phyloP scores from a whole-genome alignment of 1,284 basidiomycete species.

The Malassezia sympodialis region DNA sequence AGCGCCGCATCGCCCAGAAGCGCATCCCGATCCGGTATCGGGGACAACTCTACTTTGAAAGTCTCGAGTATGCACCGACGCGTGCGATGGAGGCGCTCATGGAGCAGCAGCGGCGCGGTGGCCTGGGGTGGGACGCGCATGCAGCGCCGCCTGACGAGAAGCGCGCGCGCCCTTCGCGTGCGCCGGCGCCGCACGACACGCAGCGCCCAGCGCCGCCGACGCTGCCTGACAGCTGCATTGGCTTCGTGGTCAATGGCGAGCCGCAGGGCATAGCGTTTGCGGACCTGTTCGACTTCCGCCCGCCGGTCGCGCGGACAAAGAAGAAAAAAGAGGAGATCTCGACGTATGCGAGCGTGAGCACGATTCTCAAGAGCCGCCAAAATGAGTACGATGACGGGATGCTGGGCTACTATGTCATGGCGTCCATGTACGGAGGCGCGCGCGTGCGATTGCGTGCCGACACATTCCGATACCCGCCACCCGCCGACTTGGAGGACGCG shows the following conservation, averaged over 20 bases:
- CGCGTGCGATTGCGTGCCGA: slow-evolving; percentile 76
- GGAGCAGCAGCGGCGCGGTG: slow-evolving; percentile 45
- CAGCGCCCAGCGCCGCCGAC: slow-evolving; percentile 59
- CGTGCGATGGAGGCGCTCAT: slow-evolving; percentile 76
- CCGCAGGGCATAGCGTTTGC: slow-evolving; percentile 74
- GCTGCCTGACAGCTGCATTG: slow-evolving; percentile 64
- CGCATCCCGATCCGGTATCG: slow-evolving; percentile 73
- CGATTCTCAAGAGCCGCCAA: slow-evolving; percentile 49
- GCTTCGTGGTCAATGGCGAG: slow-evolving; percentile 86
- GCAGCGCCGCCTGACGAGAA: slow-evolving; percentile 6
- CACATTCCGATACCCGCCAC: slow-evolving; percentile 63
- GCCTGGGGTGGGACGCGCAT: background rate
- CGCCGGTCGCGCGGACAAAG: slow-evolving; percentile 42
- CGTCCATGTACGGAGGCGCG: slow-evolving; percentile 84
- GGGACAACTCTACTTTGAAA: slow-evolving; percentile 92
- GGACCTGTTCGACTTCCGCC: slow-evolving; percentile 81
- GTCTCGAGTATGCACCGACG: slow-evolving; percentile 74
- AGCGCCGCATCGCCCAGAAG: slow-evolving; percentile 30
- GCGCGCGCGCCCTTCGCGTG: slow-evolving; percentile 3
- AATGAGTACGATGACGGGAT: slow-evolving; percentile 87
- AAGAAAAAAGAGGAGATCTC: slow-evolving; percentile 23
- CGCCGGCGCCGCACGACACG: slow-evolving; percentile 16
- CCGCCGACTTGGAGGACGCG: slow-evolving; percentile 26
- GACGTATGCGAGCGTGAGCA: slow-evolving; percentile 13
- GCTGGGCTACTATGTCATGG: slow-evolving; percentile 87